Evolutionary conservation across 805 yeast genomes (phyloP), one percentile per base, ranked within the genome.

Genomic region (Saturnispora serradocipensis): DNA sequence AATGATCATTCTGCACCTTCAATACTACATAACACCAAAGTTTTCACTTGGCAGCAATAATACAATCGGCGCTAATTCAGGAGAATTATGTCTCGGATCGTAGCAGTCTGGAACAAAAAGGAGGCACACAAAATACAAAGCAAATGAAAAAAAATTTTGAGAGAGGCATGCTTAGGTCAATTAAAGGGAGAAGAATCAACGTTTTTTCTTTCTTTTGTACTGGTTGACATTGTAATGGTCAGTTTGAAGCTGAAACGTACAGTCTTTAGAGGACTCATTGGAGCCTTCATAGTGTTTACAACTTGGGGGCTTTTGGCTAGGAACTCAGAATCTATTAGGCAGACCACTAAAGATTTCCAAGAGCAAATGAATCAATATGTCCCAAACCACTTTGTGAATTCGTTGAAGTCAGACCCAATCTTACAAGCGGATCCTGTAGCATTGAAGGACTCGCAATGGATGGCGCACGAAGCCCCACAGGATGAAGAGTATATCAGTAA

Each of bases 341-440:
- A 45, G 20, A 18, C 16, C 9, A 45, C 47, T 11, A 20, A 18
- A 4, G 25, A 25, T 9, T 45, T 28, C 11, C 47, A 45, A 34
- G 30, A 24, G 22, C 47, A 45, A 18, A 30, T 45, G 47, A 27
- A 27, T 10, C 36, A 45, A 4, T 24, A 30, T 18, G 36, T 45
- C 16, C 38, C 47, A 30, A 20, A 30, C 30, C 47, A 45, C 32
- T 45, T 45, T 45, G 47, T 30, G 8, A 34, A 45, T 18, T 45
- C 39, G n/a, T 45, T 45, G 38, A 45, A 45, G n/a, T 20, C 36
- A 28, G 15, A 24, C 10, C 39, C 38, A 8, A 22, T n/a, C 5
- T 18, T 45, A 22, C 32, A 15, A 8, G 39, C 28, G 13, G 47
- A 45, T 18, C 47, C 47, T 18, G 27, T 32, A 10, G 39, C 24